These are phyloP conservation scores for Coemansia furcata DNA, from an alignment of 192 early-diverging fungal species.

Conservation along the genomic window DNA sequence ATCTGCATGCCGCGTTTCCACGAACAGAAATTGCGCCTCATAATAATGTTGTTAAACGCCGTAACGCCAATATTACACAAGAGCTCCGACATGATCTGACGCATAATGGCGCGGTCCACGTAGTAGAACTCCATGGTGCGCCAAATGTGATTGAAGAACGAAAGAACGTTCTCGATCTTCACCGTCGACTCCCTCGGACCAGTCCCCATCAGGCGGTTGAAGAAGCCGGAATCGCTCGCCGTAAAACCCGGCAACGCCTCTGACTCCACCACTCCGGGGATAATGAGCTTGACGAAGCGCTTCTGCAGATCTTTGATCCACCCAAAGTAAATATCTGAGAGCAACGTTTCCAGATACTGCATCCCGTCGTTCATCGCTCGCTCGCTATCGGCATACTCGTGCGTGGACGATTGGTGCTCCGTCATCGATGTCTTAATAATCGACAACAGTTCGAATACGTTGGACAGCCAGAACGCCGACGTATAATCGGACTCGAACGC, in stretches of 20 bases:
- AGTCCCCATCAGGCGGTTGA: constrained; percentile 83
- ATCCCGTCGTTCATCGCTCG: constrained; percentile 82
- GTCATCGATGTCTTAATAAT: constrained; percentile 76
- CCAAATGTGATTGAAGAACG: constrained; percentile 92
- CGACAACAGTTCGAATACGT: constrained; percentile 92
- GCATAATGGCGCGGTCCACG: constrained; percentile 86
- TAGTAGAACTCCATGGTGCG: constrained; percentile 97
- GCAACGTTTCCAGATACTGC: constrained; percentile 85
- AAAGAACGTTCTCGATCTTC: constrained; percentile 93
- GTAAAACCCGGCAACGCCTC: constrained; percentile 94
- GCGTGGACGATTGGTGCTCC: constrained; percentile 65
- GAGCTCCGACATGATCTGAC: constrained; percentile 93
- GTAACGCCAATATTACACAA: constrained; percentile 93
- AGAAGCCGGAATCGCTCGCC: constrained; percentile 87
- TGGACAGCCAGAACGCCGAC: constrained; percentile 95
- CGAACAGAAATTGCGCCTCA: constrained; percentile 98
- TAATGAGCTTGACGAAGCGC: constrained; percentile 88
- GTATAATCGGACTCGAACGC: constrained; percentile 54
- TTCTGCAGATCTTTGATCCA: constrained; percentile 99
- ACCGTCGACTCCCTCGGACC: constrained; percentile 70
- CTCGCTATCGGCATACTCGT: constrained; percentile 67
- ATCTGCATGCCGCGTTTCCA: constrained; percentile 99
- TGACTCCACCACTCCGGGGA: constrained; percentile 95
- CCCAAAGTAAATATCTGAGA: constrained; percentile 94
- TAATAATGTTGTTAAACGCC: constrained; percentile 96